These are phyloP conservation scores for Leucogyrophana mollusca DNA, from an alignment of 768 basidiomycete species.

Conservation along the genomic window DNA sequence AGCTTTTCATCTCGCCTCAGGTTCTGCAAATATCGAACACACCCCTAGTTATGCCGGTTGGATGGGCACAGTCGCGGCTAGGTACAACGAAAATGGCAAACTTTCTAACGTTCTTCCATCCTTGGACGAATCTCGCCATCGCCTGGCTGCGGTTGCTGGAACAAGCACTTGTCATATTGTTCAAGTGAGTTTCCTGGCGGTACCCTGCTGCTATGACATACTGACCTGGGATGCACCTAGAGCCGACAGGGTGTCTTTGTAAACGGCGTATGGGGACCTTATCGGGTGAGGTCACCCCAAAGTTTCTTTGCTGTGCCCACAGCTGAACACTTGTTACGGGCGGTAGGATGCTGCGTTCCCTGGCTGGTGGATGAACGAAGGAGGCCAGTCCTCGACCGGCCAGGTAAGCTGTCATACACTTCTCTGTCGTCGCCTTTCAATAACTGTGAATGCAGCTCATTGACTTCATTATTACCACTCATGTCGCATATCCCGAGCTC, in stretches of 20 bases:
- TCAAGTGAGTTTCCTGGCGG: constrained; percentile 47
- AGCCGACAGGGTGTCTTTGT: constrained; percentile 85
- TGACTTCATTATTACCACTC: constrained; percentile 92
- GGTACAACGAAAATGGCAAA: constrained; percentile 53
- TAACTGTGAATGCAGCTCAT: constrained; percentile 53
- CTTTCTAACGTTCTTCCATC: constrained; percentile 53
- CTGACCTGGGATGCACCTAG: constrained; percentile 36
- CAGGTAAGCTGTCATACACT: constrained; percentile 46
- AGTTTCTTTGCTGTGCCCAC: constrained; percentile 2
- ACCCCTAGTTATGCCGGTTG: constrained; percentile 82
- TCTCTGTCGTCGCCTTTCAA: neutral
- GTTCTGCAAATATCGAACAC: constrained; percentile 4
- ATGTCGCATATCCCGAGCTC: constrained; percentile 78
- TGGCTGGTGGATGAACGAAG: constrained; percentile 99
- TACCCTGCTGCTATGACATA: neutral
- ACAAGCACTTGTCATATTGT: constrained; percentile 97
- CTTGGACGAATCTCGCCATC: constrained; percentile 73
- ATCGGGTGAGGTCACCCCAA: constrained; percentile 48
- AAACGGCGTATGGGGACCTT: constrained; percentile 90
- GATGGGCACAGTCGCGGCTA: constrained; percentile 92
- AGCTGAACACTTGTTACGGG: neutral
- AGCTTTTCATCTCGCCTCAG: constrained; percentile 20
- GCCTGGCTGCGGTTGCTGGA: constrained; percentile 91
- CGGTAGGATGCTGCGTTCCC: constrained; percentile 81
- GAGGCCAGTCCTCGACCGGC: constrained; percentile 98